These are phyloP conservation scores for Coelastrella sp. DNA, from an alignment of 139 green algal species.

Conservation along the genomic window DNA sequence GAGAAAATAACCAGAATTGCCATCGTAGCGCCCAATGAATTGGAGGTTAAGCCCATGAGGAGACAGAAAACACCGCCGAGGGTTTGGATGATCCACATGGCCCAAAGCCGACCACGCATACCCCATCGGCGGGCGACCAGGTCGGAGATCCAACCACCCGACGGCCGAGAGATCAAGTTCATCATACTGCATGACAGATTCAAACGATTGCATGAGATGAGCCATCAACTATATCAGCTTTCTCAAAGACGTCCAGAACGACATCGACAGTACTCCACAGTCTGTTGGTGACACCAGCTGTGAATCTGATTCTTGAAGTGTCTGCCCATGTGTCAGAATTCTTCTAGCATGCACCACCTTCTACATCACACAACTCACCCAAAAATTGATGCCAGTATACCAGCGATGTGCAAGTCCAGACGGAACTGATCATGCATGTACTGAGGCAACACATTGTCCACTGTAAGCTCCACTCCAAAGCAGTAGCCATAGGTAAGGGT, in stretches of 20 bases:
- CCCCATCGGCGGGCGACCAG: slow-evolving; percentile 61
- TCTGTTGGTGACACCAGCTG: neutral
- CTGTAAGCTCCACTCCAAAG: slow-evolving; percentile 91
- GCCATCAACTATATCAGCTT: too few relatives aligned
- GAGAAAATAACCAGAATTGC: slow-evolving; percentile 88
- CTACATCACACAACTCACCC: slow-evolving; percentile 35
- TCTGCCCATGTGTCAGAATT: neutral
- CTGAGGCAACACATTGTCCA: slow-evolving; percentile 86
- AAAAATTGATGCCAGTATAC: slow-evolving; percentile 81
- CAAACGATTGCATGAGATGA: too few relatives aligned
- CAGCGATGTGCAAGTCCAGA: slow-evolving; percentile 62
- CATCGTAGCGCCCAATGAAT: slow-evolving; percentile 80
- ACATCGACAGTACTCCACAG: too few relatives aligned
- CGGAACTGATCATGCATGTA: slow-evolving; percentile 88
- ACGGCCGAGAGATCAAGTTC: slow-evolving; percentile 93
- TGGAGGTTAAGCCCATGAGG: slow-evolving; percentile 75
- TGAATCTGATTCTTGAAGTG: neutral
- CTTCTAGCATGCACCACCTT: too few relatives aligned
- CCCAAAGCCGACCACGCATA: slow-evolving; percentile 88
- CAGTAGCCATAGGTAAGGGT: slow-evolving; percentile 84
- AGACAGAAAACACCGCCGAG: slow-evolving; percentile 84
- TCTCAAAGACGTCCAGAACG: too few relatives aligned
- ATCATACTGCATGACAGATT: slow-evolving; percentile 81
- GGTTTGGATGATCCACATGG: slow-evolving; percentile 76
- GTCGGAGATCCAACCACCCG: slow-evolving; percentile 82